These are phyloP conservation scores for Niveomyces coronatus DNA, from an alignment of 2,329 filamentous ascomycete species.

Conservation along the genomic window DNA sequence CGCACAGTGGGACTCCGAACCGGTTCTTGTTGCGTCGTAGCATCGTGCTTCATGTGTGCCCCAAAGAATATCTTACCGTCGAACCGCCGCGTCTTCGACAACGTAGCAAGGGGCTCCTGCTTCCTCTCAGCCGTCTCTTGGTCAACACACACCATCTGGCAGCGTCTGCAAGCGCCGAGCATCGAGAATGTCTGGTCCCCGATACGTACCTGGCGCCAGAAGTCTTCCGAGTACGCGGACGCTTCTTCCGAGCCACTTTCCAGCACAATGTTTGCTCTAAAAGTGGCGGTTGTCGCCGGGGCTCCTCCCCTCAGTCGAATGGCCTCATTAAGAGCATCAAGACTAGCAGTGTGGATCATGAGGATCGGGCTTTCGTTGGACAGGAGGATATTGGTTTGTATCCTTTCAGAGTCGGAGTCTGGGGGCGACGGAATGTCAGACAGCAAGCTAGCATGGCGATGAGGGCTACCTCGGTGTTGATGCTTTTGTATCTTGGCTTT, in stretches of 20 bases:
- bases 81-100: slow-evolving; percentile 76
- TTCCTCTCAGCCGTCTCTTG: slow-evolving; percentile 68
- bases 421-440: slow-evolving; percentile 40
- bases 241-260: slow-evolving; percentile 31
- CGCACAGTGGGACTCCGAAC: slow-evolving; percentile 24
- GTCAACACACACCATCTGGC: slow-evolving; percentile 94
- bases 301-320: slow-evolving; percentile 56
- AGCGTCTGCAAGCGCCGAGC: slow-evolving; percentile 75
- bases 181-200: slow-evolving; percentile 56
- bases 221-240: slow-evolving; percentile 66
- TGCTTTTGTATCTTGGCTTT: slow-evolving; percentile 60
- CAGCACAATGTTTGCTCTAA: slow-evolving; percentile 82
- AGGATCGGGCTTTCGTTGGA: slow-evolving; percentile 94
- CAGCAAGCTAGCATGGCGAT: slow-evolving; percentile 44
- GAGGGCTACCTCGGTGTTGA: slow-evolving; percentile 26
- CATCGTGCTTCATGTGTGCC: slow-evolving; percentile 57
- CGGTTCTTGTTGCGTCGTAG: neutral
- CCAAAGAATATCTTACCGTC: slow-evolving; percentile 86
- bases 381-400: slow-evolving; percentile 53
- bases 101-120: slow-evolving; percentile 78
- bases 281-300: slow-evolving; percentile 60
- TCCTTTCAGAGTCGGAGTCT: slow-evolving; percentile 43
- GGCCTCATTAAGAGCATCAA: slow-evolving; percentile 64
- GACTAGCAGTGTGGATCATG: slow-evolving; percentile 67
- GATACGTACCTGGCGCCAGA: slow-evolving; percentile 60